Conservation (phyloP, 2,329 filamentous ascomycete species). For the Verticillium alfalfae region DNA sequence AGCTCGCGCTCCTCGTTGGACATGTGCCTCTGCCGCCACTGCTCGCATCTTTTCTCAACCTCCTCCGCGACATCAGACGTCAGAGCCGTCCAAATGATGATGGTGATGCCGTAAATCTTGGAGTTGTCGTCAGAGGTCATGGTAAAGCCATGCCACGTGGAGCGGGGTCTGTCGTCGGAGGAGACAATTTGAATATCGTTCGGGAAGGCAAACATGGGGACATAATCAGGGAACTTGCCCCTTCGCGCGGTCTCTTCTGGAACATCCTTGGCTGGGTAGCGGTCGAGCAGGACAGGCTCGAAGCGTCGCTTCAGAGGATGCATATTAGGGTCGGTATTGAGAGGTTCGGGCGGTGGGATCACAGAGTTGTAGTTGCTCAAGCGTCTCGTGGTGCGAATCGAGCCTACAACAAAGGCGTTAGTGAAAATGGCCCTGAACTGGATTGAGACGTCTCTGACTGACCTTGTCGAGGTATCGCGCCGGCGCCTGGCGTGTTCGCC, state of each 20-base stretch:
- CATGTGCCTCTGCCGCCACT: slow-evolving; percentile 82
- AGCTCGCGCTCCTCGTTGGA: slow-evolving; percentile 86
- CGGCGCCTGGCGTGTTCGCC: slow-evolving; percentile 10
- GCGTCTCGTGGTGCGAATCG: slow-evolving; percentile 73
- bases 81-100: slow-evolving; percentile 89
- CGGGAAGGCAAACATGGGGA: slow-evolving; percentile 98
- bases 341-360: slow-evolving; percentile 85
- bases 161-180: slow-evolving; percentile 84
- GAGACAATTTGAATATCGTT: slow-evolving; percentile 98
- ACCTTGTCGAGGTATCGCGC: slow-evolving; percentile 7
- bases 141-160: slow-evolving; percentile 98
- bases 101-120: slow-evolving; percentile 84
- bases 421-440: slow-evolving; percentile 12
- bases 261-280: slow-evolving; percentile 81
- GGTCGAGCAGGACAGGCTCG: slow-evolving; percentile 91
- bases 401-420: slow-evolving; percentile 32
- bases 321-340: slow-evolving; percentile 87
- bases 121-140: slow-evolving; percentile 94
- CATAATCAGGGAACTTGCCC: slow-evolving; percentile 90
- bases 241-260: slow-evolving; percentile 74
- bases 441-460: slow-evolving; percentile 8
- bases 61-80: slow-evolving; percentile 77
- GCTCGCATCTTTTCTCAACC: slow-evolving; percentile 75
- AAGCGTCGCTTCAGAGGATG: slow-evolving; percentile 91
- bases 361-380: slow-evolving; percentile 98